Base-by-base conservation (phyloP, 208 protist species). In the Leishmania arabica region DNA sequence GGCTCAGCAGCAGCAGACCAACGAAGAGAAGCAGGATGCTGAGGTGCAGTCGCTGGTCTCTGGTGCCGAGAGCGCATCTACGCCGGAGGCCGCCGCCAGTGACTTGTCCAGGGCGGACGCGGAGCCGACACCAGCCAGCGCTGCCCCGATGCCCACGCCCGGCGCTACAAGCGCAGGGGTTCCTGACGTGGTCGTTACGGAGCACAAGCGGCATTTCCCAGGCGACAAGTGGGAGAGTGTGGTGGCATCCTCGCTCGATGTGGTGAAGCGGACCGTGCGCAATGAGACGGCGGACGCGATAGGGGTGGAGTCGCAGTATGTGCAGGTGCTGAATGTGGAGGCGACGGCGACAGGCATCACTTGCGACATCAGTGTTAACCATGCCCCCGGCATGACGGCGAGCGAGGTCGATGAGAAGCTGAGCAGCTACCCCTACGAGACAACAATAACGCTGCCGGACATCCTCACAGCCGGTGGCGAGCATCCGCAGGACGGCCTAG, bases 231-330 rank as follows among this genome's bases (percentile, higher is more conserved):
- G 91, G 91, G 49, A 66, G 1, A 62, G 37, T 65, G 79, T 92
- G n/a, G 78, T 93, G 49, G 70, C 75, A 34, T 40, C 70, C 40
- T 83, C 83, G 62, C 75, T 75, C 34, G 88, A 90, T 24, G 81
- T 60, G 19, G 64, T 95, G 31, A 85, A 93, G 85, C 84, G 84
- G 2, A 87, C 88, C n/a, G n/a, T 95, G 37, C 31, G 83, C 19
- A 84, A 81, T 54, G 91, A 95, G 42, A 75, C 82, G 19, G 88
- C 86, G 17, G 71, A 68, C 37, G 91, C 91, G 31, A 70, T 77
- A 53, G 83, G 76, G 27, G 65, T 95, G 58, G 82, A 88, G 54
- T 45, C 82, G 47, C 76, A 71, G 71, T 88, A 81, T 60, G 83
- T 95, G 45, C 85, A 84, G 47, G 84, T 95, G 54, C 62, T 71